phyloP scores from a whole-genome alignment of 768 basidiomycete genomes.

The Collybia mongolica region DNA sequence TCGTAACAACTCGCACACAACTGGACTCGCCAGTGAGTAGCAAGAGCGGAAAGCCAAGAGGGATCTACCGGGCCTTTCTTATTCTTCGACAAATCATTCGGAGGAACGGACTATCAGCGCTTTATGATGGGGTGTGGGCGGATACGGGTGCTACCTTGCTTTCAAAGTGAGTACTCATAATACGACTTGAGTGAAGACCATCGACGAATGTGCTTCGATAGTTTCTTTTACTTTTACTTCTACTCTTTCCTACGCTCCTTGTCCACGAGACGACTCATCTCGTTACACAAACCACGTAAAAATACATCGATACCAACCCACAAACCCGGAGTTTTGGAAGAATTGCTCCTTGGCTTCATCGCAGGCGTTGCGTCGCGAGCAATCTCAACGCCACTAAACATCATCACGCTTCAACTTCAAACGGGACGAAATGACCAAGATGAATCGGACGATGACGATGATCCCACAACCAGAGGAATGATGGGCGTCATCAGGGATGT shows the following conservation, averaged over 20 bases:
- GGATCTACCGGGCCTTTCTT: conserved; percentile 27
- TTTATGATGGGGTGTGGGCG: conserved; percentile 50
- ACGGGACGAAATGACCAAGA: conserved; percentile 35
- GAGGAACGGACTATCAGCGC: conserved; percentile 38
- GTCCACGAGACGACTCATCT: conserved; percentile 31
- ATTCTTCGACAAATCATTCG: conserved; percentile 36
- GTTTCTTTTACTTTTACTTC: conserved; percentile 61
- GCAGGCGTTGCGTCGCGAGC: conserved; percentile 57
- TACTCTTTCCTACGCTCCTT: conserved; percentile 48
- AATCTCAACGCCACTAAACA: conserved; percentile 53
- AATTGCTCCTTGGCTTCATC: conserved; percentile 53
- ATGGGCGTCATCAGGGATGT: conserved; percentile 37
- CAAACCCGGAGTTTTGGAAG: conserved; percentile 41
- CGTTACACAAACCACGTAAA: conserved; percentile 1
- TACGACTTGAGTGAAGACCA: neutral
- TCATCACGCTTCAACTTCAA: conserved; percentile 56
- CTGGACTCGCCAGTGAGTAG: conserved; percentile 26
- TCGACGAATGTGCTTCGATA: conserved; percentile 14
- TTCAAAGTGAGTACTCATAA: conserved; percentile 40
- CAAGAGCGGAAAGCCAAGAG: conserved; percentile 16
- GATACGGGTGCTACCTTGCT: conserved; percentile 55
- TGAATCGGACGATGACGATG: conserved; percentile 16
- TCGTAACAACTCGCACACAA: conserved; percentile 53
- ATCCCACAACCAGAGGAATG: conserved; percentile 19
- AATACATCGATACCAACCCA: conserved; percentile 15